Conservation (phyloP, 192 early-diverging fungal species). For the Pilobolus umbonatus region DNA sequence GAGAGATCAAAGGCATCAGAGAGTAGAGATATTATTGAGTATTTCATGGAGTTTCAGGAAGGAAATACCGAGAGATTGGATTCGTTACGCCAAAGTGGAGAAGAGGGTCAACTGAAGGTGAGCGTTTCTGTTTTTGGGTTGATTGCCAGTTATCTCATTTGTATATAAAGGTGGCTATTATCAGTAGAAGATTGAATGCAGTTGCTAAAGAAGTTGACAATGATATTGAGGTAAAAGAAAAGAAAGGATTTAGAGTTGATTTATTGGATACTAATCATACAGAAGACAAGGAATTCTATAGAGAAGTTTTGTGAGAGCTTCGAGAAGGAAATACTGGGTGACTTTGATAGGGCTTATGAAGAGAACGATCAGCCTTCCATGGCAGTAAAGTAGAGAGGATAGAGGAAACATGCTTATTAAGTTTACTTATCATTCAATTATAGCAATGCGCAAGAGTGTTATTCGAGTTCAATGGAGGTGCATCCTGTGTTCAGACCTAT, state of each 20-base stretch:
- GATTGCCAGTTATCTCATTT: neutral
- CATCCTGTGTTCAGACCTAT: constrained; percentile 89
- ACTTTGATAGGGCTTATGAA: constrained; percentile 83
- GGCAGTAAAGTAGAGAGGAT: constrained; percentile 47
- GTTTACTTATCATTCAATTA: constrained; percentile 10
- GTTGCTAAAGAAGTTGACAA: constrained; percentile 81
- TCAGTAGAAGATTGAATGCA: constrained; percentile 77
- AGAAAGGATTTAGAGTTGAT: too few species aligned
- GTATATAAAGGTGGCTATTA: constrained; percentile 66
- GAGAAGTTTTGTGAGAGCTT: constrained; percentile 91
- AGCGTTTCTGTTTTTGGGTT: neutral
- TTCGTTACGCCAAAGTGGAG: constrained; percentile 62
- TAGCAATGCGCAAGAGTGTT: constrained; percentile 83
- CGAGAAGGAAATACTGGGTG: constrained; percentile 82
- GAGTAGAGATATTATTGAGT: constrained; percentile 86
- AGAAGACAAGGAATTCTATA: constrained; percentile 74
- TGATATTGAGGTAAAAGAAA: constrained; percentile 48
- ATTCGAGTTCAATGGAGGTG: constrained; percentile 93
- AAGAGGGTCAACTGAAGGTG: constrained; percentile 82
- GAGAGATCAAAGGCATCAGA: constrained; percentile 85
- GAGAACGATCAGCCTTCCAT: constrained; percentile 69
- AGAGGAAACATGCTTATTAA: neutral
- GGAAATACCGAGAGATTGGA: constrained; percentile 73
- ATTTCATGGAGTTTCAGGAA: constrained; percentile 87
- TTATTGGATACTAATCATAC: constrained; percentile 27